A percentile compares a stretch with the other conserved stretches of the same genome.
Evolutionary conservation across 805 yeast genomes (phyloP).

Genomic region (Groenewaldozyma salmanticensis): DNA sequence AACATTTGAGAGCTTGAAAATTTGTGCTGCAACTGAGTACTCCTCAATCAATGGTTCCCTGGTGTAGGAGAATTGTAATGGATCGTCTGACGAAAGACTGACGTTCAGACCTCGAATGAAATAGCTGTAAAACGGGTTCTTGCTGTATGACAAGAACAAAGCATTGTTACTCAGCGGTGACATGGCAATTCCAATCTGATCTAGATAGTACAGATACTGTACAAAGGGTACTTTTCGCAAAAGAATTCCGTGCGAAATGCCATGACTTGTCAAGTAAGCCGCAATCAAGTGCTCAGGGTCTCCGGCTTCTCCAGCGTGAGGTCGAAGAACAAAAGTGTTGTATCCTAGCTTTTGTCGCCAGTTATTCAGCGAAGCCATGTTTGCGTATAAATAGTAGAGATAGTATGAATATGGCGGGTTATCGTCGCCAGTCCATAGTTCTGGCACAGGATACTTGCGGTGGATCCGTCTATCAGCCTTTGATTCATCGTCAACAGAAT

Average conservation of each 20-base stretch:
- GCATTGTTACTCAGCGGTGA: slow-evolving; percentile 97
- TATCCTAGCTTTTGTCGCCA: slow-evolving; percentile 68
- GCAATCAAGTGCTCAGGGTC: slow-evolving; percentile 94
- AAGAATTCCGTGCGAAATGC: slow-evolving; percentile 91
- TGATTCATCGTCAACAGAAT: slow-evolving; percentile 96
- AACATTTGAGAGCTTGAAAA: slow-evolving; percentile 84
- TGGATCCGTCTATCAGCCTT: slow-evolving; percentile 78
- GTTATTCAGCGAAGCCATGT: slow-evolving; percentile 74
- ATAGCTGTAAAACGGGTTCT: slow-evolving; percentile 87
- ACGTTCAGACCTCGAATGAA: slow-evolving; percentile 92
- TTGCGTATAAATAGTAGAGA: slow-evolving; percentile 79
- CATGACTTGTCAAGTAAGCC: slow-evolving; percentile 81
- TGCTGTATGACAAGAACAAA: slow-evolving; percentile 86
- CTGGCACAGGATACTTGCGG: slow-evolving; percentile 77
- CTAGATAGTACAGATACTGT: slow-evolving; percentile 85
- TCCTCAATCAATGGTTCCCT: slow-evolving; percentile 96
- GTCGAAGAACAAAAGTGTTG: slow-evolving; percentile 89
- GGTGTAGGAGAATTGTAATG: slow-evolving; percentile 92
- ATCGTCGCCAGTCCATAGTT: slow-evolving; percentile 61
- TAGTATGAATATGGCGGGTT: slow-evolving; percentile 99
- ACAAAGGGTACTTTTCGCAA: slow-evolving; percentile 90
- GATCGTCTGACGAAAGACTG: slow-evolving; percentile 94
- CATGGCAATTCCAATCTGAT: slow-evolving; percentile 97
- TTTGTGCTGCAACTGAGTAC: slow-evolving; percentile 96
- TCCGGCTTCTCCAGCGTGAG: slow-evolving; percentile 99